Percentiles rank a stretch among this genome's conserved stretches.
phyloP scores from a whole-genome alignment of 768 basidiomycete genomes.

The Psilocybe cyanescens region DNA sequence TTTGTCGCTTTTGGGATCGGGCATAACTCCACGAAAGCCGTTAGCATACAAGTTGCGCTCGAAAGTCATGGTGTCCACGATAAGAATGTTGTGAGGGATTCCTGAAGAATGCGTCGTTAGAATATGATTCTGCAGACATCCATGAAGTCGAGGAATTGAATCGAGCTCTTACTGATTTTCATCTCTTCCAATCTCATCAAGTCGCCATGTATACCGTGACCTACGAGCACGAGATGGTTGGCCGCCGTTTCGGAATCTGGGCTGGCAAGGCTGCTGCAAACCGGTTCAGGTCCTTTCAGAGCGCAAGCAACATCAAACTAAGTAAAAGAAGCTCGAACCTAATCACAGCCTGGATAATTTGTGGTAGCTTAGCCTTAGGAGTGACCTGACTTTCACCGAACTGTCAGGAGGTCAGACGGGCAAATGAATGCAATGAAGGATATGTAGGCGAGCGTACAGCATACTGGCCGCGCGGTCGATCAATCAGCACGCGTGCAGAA shows the following conservation, averaged over 20 bases:
- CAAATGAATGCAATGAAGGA: slow-evolving; percentile 25
- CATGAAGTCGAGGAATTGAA: not conserved
- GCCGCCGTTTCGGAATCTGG: slow-evolving; percentile 76
- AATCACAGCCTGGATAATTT: slow-evolving; percentile 73
- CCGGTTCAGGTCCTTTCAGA: slow-evolving; percentile 14
- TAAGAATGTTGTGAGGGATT: slow-evolving; percentile 72
- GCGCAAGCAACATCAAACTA: not conserved
- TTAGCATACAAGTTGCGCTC: slow-evolving; percentile 65
- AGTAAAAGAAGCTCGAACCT: slow-evolving; percentile 45
- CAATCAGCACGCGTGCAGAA: slow-evolving; percentile 1
- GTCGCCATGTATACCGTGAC: slow-evolving; percentile 57
- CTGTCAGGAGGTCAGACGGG: slow-evolving; percentile 38
- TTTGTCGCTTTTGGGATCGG: slow-evolving; percentile 59
- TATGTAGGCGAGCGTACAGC: slow-evolving; percentile 38
- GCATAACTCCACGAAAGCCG: slow-evolving; percentile 64
- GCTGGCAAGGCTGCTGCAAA: slow-evolving; percentile 66
- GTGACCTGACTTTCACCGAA: slow-evolving; percentile 80
- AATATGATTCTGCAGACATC: too few relatives aligned
- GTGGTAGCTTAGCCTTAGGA: slow-evolving; percentile 67
- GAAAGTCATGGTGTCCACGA: slow-evolving; percentile 65
- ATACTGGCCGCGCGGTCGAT: slow-evolving; percentile 13
- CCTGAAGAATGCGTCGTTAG: slow-evolving; percentile 39
- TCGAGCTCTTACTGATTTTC: slow-evolving; percentile 67
- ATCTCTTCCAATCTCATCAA: slow-evolving; percentile 73
- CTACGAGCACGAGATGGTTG: slow-evolving; percentile 75